phyloP scores from a whole-genome alignment of 352 stramenopile species.

The Phytophthora pini region DNA sequence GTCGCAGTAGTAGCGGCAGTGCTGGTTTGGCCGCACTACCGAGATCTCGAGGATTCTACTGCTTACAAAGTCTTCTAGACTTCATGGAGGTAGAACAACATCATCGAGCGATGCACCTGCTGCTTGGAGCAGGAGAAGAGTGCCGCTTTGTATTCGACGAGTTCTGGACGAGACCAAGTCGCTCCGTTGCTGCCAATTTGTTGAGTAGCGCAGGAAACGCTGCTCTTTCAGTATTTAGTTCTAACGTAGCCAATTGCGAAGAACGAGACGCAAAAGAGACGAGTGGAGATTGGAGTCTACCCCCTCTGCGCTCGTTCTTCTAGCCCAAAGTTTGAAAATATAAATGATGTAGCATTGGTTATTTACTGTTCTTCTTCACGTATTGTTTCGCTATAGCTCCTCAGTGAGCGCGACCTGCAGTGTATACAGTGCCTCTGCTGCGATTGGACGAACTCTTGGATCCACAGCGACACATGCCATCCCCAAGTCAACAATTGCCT shows the following conservation, averaged over 20 bases:
- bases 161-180: conserved; percentile 64
- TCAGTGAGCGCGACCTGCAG: conserved; percentile 15
- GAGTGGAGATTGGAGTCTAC: conserved; percentile 5
- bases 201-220: conserved; percentile 23
- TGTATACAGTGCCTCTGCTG: conserved; percentile 22
- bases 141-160: conserved; percentile 60
- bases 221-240: conserved; percentile 27
- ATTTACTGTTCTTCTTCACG: conserved; percentile 5
- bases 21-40: conserved; percentile 27
- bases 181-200: conserved; percentile 23
- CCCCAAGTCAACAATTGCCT: conserved; percentile 12
- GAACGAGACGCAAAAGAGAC: neutral
- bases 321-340: neutral
- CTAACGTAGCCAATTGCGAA: conserved; percentile 2
- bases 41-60: conserved; percentile 63
- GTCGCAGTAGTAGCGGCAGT: conserved; percentile 24
- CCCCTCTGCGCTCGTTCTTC: conserved; percentile 16
- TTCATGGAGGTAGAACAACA: conserved; percentile 67
- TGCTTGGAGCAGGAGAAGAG: conserved; percentile 64
- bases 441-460: conserved; percentile 14
- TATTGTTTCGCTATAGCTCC: too few relatives aligned
- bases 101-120: conserved; percentile 58
- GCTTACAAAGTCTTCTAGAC: conserved; percentile 65
- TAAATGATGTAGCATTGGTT: neutral
- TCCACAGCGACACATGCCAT: conserved; percentile 25